Conservation (phyloP, 352 stramenopile species). For the Elongisporangium anandrum region DNA sequence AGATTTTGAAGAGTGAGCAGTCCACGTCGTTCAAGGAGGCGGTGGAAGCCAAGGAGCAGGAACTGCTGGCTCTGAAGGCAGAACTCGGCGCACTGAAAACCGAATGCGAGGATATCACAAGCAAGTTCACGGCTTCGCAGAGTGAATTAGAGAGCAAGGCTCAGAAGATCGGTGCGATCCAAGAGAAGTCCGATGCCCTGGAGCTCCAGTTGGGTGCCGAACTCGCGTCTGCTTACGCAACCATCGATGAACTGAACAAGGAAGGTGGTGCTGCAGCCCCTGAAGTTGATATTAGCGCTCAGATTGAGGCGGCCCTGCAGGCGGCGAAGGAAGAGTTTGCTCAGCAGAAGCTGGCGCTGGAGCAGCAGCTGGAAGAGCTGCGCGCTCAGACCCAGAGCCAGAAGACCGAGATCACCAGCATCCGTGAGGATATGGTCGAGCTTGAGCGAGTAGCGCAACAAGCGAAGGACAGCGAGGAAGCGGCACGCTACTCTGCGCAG, state of each 20-base stretch:
- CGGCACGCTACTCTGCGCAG: constrained; percentile 66
- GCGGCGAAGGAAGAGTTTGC: constrained; percentile 10
- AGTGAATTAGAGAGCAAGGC: not conserved
- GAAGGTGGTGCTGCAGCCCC: too few relatives aligned
- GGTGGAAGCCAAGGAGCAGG: not conserved
- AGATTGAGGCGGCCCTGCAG: constrained; percentile 17
- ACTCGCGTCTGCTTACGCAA: not conserved
- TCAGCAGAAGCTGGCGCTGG: constrained; percentile 16
- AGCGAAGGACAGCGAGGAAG: constrained; percentile 67
- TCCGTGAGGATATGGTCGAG: constrained; percentile 36
- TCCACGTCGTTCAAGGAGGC: not conserved
- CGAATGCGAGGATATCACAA: not conserved
- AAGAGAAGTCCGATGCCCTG: not conserved
- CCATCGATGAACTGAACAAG: not conserved
- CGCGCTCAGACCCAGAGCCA: constrained; percentile 18
- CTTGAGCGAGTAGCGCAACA: constrained; percentile 37
- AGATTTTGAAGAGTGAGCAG: constrained; percentile 15
- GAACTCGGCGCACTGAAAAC: not conserved
- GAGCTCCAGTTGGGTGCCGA: not conserved
- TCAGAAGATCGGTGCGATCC: not conserved
- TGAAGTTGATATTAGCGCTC: constrained; percentile 6
- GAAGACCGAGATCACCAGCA: constrained; percentile 21
- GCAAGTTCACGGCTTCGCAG: not conserved
- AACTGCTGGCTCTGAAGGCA: not conserved
- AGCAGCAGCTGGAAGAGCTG: constrained; percentile 25